Conservation (phyloP, 441 rosid species). For the Erysimum pusillum region DNA sequence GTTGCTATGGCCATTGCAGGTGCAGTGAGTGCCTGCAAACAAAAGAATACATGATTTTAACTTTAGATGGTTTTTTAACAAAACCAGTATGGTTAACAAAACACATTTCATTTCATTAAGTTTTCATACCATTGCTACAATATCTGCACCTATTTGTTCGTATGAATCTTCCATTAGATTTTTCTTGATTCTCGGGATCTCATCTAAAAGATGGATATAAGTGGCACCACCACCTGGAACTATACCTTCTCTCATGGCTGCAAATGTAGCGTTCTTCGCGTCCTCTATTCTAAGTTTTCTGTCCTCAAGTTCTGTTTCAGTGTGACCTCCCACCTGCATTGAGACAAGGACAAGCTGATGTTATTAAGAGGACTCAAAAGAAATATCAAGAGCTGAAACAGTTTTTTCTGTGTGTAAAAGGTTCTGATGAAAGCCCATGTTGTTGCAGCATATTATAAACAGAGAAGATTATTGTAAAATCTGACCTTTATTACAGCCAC, state of each 20-base stretch:
- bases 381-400: conserved; percentile 4
- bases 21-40: conserved; percentile 72
- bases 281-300: conserved; percentile 86
- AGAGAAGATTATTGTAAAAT: conserved; percentile 1
- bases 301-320: conserved; percentile 90
- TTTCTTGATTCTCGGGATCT: conserved; percentile 56
- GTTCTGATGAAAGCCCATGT: not conserved
- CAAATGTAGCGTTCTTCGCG: conserved; percentile 86
- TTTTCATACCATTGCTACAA: conserved; percentile 65
- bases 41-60: not conserved
- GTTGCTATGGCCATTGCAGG: conserved; percentile 80
- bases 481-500: conserved; percentile 85
- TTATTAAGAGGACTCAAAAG: not conserved
- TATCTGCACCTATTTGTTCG: conserved; percentile 81
- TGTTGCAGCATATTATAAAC: conserved; percentile 11
- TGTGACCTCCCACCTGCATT: conserved; percentile 82
- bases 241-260: conserved; percentile 92
- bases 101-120: conserved; percentile 3
- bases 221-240: conserved; percentile 90
- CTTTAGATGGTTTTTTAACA: not conserved
- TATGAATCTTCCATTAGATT: conserved; percentile 63
- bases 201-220: conserved; percentile 69
- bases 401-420: not conserved
- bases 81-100: not conserved
- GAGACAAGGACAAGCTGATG: conserved; percentile 17